Evolutionary conservation across 2,329 filamentous ascomycete species (phyloP), one percentile per base, ranked within the genome.

Genomic region (Lizonia empirigonia): DNA sequence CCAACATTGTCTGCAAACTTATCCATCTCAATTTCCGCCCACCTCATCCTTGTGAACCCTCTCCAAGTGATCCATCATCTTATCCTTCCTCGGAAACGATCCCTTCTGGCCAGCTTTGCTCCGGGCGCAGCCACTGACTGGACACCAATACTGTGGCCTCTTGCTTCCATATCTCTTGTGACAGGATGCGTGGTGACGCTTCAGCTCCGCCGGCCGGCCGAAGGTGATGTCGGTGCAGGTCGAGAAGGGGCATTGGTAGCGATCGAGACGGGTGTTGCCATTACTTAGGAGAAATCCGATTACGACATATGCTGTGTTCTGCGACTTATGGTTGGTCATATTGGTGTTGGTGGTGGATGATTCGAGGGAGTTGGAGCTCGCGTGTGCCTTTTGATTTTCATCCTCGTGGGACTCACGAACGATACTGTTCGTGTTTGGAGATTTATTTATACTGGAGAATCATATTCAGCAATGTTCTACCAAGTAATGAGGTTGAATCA

Each of bases 1-100:
- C n/a, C n/a, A n/a, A n/a, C n/a, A n/a, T n/a, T n/a, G n/a, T 15
- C n/a, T 15, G 6, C 19, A 18, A n/a, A 37, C 19, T 4, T 24
- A 5, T 9, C 12, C 5, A 15, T 8, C n/a, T 30, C 27, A 15
- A 15, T 27, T 20, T 3, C n/a, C 15, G 19, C 44, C 50, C 10
- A 53, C 44, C 9, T 24, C 36, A 37, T 46, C 44, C 2, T 20
- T 30, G 42, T 56, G 48, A 19, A 46, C 26, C 7, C 39, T 39
- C n/a, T 26, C 29, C 15, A 56, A 23, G 35, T 56, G 48, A 42
- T 56, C 53, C 26, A 49, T 37, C 48, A 56, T 56, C 35, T 55
- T 55, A 10, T 55, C 53, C 18, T 52, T 55, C 34, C 53, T 39
- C 2, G 44, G 39, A 37, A 55, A 49, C 3, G 38, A 37, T 3